Base-by-base conservation (phyloP, 1,139 yeast genomes). In the Debaryomyces subglobosus region DNA sequence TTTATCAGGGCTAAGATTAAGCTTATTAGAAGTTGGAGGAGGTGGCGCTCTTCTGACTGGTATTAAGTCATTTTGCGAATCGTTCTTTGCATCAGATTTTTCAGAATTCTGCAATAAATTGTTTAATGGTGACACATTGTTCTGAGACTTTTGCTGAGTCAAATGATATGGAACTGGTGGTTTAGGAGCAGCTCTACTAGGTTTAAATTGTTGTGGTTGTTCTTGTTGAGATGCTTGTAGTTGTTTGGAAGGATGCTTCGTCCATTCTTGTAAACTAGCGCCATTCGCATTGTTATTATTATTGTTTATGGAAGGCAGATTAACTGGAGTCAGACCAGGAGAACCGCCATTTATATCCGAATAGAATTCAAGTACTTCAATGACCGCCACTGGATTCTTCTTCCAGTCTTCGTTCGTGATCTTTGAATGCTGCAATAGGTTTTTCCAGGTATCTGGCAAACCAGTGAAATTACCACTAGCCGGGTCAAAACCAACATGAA, bases 321-420 rank as follows among this genome's bases (percentile, higher is more conserved):
- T 58, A 7, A 59, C 47, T 2, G 78, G 77, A 18, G 77, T 71
- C 40, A 60, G 59, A 2, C 61, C 58, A 32, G 65, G 61, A 5
- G 70, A 62, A n/a, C 69, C 70, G 44, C 72, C 72, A 54, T 71
- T 72, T 51, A 74, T 75, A 51, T 77, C 80, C 12, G 77, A 77
- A 64, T 89, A 90, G 64, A 95, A 94, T 58, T 90, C 96, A 62
- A 95, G 81, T 1, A 92, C 99, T 62, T 94, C 97, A 56, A 94
- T 91, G 37, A 81, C 94, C 0, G 95, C 95, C 25, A 85, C 88
- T 1, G 95, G 92, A 60, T 87, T 90, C 59, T 85, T 86, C 50
- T 86, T 84, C 86, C 90, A 85, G 67, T 87, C 95, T 59, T 86
- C 94, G 55, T 85, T 86, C 3, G 94, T 86, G 57, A 87, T 86